Base-by-base conservation (phyloP, 495 filamentous ascomycete genomes). In the Barbatosphaeria neglecta region DNA sequence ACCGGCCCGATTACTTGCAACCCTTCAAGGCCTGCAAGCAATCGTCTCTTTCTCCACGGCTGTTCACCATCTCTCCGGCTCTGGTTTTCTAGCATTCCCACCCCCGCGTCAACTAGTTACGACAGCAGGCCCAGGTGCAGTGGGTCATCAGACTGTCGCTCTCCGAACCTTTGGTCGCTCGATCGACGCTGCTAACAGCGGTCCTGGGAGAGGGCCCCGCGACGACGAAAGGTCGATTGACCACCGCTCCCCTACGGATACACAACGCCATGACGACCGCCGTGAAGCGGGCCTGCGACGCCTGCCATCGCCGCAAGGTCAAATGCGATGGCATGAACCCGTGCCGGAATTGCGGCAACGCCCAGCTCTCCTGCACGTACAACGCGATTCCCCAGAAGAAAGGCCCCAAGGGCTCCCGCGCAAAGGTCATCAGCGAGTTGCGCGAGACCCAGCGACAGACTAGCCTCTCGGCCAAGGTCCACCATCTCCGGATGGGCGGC, bases 301-400 rank as follows among this genome's bases (percentile, higher is more conserved):
- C 80, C 59, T 92, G 86, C 65, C 86, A 89, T 65, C 77, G 84
- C 35, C 79, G 86, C 46, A 92, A 90, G 65, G 81, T 90, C 59
- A 85, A 86, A 62, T 87, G 83, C 59, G 78, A 85, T 59, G 79
- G 77, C 44, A 70, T 78, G 56, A 78, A 74, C 54, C 78, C 82
- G n/a, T 87, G 83, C 62, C 76, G 75, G 39, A 84, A 84, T 58
- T 88, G 84, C 61, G 68, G 70, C 22, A 70, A 73, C 19, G 79
- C 82, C 7, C 78, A 81, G 44, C 66, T 92, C 24, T 69, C 69
- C 3, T 90, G 86, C 70, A 88, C 83, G 16, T 86, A 86, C 71
- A 81, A 87, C 67, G 76, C 83, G n/a, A 80, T 88, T 39, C 86
- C 84, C 0, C 84, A 86, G 65, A 90, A 88, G 67, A 89, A 90